phyloP scores from a whole-genome alignment of 352 stramenopile genomes.

The Pythium myriotylum region DNA sequence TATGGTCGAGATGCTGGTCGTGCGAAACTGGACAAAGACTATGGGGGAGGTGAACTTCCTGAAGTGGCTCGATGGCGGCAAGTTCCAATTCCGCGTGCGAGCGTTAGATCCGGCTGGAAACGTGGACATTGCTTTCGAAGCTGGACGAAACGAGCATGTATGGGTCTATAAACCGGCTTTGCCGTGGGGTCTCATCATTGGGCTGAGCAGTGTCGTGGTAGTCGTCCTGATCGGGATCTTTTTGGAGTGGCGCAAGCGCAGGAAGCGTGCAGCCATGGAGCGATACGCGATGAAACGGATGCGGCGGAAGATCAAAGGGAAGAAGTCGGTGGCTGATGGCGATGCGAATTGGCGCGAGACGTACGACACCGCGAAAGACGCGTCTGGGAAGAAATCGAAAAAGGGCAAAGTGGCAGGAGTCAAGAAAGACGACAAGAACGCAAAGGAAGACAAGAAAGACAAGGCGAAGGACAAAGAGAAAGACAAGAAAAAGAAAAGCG shows the following conservation, averaged over 20 bases:
- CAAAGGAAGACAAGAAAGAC: slow-evolving; percentile 35
- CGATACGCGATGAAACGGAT: slow-evolving; percentile 95
- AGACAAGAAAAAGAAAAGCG: slow-evolving; percentile 26
- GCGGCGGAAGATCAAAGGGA: slow-evolving; percentile 92
- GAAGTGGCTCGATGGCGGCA: slow-evolving; percentile 76
- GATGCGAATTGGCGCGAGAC: slow-evolving; percentile 81
- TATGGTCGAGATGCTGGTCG: slow-evolving; percentile 81
- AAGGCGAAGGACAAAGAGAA: slow-evolving; percentile 27
- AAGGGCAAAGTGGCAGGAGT: slow-evolving; percentile 17
- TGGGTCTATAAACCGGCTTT: slow-evolving; percentile 92
- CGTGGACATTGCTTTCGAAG: slow-evolving; percentile 83
- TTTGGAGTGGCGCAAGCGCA: slow-evolving; percentile 91
- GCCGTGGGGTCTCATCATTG: slow-evolving; percentile 90
- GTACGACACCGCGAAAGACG: slow-evolving; percentile 67
- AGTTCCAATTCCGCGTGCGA: slow-evolving; percentile 90
- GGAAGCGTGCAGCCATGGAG: slow-evolving; percentile 91
- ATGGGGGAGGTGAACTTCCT: slow-evolving; percentile 46
- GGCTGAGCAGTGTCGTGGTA: slow-evolving; percentile 69
- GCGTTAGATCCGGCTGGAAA: slow-evolving; percentile 93
- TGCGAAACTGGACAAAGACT: slow-evolving; percentile 73
- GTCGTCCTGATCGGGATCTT: slow-evolving; percentile 81
- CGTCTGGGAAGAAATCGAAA: slow-evolving; percentile 57
- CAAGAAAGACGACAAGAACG: slow-evolving; percentile 13
- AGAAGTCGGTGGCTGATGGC: slow-evolving; percentile 41
- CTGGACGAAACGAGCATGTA: slow-evolving; percentile 88